Percentiles rank a stretch among this genome's conserved stretches.
Conservation (phyloP, 164 flowering plant species). For the Houttuynia cordata region DNA sequence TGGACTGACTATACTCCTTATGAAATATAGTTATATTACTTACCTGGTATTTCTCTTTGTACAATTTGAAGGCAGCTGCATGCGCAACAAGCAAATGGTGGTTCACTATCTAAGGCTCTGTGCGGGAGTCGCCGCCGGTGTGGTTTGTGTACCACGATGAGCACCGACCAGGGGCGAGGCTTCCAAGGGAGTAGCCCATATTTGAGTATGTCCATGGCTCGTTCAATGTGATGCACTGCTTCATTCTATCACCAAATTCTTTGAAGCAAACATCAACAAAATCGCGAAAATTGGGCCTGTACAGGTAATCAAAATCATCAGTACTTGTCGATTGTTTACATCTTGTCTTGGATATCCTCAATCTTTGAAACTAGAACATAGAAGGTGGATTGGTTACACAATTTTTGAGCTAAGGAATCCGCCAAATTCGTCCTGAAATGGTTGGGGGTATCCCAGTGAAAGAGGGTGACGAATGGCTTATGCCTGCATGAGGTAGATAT, state of each 20-base stretch:
- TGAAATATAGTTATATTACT: not conserved
- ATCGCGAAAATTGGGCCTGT: constrained; percentile 11
- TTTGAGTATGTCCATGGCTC: constrained; percentile 14
- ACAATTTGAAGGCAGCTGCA: constrained; percentile 32
- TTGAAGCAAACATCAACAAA: constrained; percentile 17
- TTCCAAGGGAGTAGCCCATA: constrained; percentile 9
- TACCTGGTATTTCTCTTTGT: constrained; percentile 34
- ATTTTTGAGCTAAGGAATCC: constrained; percentile 35
- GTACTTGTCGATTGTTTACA: not conserved
- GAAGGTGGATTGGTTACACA: constrained; percentile 22
- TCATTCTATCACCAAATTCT: constrained; percentile 25
- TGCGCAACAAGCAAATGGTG: constrained; percentile 36
- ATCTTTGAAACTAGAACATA: not conserved
- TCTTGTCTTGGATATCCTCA: not conserved
- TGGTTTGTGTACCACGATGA: constrained; percentile 11
- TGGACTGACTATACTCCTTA: too few relatives aligned
- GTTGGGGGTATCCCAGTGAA: constrained; percentile 68
- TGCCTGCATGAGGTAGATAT: constrained; percentile 16
- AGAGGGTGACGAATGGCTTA: constrained; percentile 51
- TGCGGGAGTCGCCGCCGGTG: constrained; percentile 29
- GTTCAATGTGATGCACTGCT: constrained; percentile 23
- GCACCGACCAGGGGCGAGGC: constrained; percentile 17
- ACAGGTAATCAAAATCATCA: not conserved
- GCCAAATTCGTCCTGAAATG: constrained; percentile 41
- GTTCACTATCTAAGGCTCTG: constrained; percentile 39